Conservation (phyloP, 208 protist species). For the Crithidia sp. region DNA sequence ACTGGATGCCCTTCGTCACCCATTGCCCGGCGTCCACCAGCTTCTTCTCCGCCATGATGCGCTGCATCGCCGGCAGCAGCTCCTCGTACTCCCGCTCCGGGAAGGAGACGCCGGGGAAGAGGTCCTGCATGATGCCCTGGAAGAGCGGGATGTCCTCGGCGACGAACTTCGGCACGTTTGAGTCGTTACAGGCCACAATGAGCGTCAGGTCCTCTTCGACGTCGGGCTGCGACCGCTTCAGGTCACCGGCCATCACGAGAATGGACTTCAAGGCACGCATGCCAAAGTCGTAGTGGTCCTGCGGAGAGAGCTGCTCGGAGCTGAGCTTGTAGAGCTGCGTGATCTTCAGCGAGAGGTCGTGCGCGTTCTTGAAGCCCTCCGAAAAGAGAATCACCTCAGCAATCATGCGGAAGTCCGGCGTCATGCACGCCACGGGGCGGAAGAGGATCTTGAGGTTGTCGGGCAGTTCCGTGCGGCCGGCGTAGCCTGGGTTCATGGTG, state of each 20-base stretch:
- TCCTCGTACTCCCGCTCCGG: conserved; percentile 94
- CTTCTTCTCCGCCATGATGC: conserved; percentile 68
- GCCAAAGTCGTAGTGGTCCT: conserved; percentile 98
- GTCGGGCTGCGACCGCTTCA: conserved; percentile 96
- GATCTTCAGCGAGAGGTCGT: conserved; percentile 97
- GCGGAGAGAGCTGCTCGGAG: conserved; percentile 97
- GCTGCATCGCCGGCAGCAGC: conserved; percentile 91
- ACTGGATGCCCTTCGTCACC: conserved; percentile 96
- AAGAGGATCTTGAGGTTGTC: conserved; percentile 99
- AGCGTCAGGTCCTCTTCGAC: conserved; percentile 97
- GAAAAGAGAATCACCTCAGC: conserved; percentile 98
- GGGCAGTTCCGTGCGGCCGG: conserved; percentile 98
- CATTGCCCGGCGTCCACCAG: conserved; percentile 85
- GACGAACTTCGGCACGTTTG: conserved; percentile 99
- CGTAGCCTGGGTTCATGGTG: conserved; percentile 99
- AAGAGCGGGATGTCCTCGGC: conserved; percentile 98
- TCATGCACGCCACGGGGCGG: conserved; percentile 98
- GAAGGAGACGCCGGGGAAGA: conserved; percentile 97
- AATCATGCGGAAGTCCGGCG: conserved; percentile 98
- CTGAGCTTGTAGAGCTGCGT: conserved; percentile 98
- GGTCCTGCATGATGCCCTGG: conserved; percentile 97
- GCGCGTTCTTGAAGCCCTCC: conserved; percentile 96
- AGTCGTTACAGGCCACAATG: conserved; percentile 97
- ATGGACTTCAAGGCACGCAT: conserved; percentile 99
- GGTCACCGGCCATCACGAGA: conserved; percentile 97